These are phyloP conservation scores for Umbelopsis sp. DNA, from an alignment of 192 early-diverging fungal species.

Conservation along the genomic window DNA sequence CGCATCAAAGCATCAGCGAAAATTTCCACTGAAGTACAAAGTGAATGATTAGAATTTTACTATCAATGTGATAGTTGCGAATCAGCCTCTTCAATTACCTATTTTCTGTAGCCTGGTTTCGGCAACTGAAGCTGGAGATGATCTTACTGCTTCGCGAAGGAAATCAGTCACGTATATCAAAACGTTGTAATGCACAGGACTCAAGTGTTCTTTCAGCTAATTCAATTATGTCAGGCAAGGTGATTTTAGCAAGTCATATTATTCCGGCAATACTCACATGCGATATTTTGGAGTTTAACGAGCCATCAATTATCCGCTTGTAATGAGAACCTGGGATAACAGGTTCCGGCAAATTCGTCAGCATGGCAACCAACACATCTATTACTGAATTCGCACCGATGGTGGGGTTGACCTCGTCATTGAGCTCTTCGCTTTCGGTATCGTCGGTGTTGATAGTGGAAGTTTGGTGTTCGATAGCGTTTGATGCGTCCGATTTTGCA, in stretches of 20 bases:
- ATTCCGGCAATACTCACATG: not conserved
- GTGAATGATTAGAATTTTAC: not conserved
- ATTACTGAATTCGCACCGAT: constrained; percentile 74
- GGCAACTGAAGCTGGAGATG: constrained; percentile 18
- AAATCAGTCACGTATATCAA: constrained; percentile 85
- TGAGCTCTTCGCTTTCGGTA: constrained; percentile 34
- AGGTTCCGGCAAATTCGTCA: constrained; percentile 73
- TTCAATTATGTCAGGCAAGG: no score
- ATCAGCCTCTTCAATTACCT: constrained; percentile 38
- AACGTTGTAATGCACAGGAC: constrained; percentile 70
- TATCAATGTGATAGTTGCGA: not conserved
- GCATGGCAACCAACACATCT: constrained; percentile 68
- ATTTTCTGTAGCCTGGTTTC: constrained; percentile 42
- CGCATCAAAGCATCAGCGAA: constrained; percentile 47
- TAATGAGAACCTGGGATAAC: constrained; percentile 72
- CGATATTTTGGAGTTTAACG: not conserved
- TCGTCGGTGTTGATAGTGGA: constrained; percentile 29
- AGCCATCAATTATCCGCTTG: constrained; percentile 36
- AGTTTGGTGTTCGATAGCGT: constrained; percentile 24
- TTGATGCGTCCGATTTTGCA: constrained; percentile 31
- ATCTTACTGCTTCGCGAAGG: constrained; percentile 62
- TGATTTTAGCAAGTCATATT: not conserved
- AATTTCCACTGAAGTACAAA: constrained; percentile 33
- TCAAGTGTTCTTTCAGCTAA: constrained; percentile 62
- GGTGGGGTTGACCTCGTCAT: constrained; percentile 47